Conservation (phyloP, 2,329 filamentous ascomycete genomes). For the Dryadomyces quercus-mongolicae region DNA sequence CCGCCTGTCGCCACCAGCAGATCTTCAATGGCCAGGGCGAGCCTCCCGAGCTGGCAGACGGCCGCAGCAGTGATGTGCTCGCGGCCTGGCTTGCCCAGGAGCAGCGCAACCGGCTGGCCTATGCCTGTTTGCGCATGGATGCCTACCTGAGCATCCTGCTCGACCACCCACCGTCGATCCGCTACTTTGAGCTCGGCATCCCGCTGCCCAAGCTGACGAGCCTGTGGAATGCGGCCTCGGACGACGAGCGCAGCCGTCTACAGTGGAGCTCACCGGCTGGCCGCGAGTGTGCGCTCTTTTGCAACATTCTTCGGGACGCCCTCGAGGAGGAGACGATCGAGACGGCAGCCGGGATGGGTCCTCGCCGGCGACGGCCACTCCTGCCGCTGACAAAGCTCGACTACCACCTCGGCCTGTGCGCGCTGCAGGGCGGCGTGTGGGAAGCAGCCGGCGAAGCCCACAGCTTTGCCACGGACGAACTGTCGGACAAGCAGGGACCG, state of each 20-base stretch:
- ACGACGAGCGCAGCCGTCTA: slow-evolving; percentile 1
- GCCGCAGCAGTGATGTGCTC: not conserved
- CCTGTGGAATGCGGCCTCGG: slow-evolving; percentile 1
- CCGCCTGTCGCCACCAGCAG: slow-evolving; percentile 2
- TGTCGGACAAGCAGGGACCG: slow-evolving; percentile 1
- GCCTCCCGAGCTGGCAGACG: not conserved
- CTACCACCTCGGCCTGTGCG: slow-evolving; percentile 4
- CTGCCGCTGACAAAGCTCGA: not conserved
- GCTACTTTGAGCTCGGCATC: slow-evolving; percentile 3
- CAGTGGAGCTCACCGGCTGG: slow-evolving; percentile 5
- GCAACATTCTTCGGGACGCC: slow-evolving; percentile 2
- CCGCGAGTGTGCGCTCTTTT: slow-evolving; percentile 3
- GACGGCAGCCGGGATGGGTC: too few relatives aligned
- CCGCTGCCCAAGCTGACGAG: slow-evolving; percentile 3
- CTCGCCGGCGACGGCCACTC: not conserved
- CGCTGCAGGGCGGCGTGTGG: slow-evolving; percentile 5
- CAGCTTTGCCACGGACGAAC: slow-evolving; percentile 3
- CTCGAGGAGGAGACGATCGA: not conserved
- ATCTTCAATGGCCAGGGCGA: not conserved
- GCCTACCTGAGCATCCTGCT: slow-evolving; percentile 4
- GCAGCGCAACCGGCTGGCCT: slow-evolving; percentile 4
- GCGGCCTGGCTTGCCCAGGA: not conserved
- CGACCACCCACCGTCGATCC: slow-evolving; percentile 4
- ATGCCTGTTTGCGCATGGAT: slow-evolving; percentile 1
- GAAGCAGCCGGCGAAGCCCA: slow-evolving; percentile 4